Evolutionary conservation across 495 filamentous ascomycete species (phyloP).

Genomic region (Tuber indicum): DNA sequence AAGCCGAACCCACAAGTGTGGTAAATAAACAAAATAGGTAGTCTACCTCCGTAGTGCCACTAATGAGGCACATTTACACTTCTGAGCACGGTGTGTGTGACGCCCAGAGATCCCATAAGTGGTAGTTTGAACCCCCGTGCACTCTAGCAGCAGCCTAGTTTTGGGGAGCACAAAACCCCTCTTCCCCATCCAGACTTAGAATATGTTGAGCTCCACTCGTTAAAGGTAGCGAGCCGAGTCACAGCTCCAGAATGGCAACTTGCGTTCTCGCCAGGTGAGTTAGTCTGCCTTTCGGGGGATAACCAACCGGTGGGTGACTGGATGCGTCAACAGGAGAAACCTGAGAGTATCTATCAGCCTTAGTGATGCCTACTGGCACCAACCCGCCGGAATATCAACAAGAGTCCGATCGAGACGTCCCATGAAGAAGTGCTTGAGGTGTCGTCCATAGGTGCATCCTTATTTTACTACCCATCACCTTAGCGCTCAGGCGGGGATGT

Average conservation of each 20-base stretch:
- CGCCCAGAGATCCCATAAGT: background rate
- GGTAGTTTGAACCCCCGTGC: background rate
- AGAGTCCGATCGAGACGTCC: no score
- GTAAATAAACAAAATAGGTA: background rate
- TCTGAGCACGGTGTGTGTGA: background rate
- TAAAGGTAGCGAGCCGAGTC: background rate
- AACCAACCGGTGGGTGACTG: no score
- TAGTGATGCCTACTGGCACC: no score
- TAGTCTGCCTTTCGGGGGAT: background rate
- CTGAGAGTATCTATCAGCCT: no score
- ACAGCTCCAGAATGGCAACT: background rate
- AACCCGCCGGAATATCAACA: no score
- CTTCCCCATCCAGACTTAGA: background rate
- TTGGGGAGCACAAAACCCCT: background rate
- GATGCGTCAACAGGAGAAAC: no score
- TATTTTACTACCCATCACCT: no score
- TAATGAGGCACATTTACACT: background rate
- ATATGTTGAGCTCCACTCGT: background rate
- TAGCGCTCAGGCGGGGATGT: no score
- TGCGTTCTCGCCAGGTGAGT: background rate
- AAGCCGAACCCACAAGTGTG: background rate
- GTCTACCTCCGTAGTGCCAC: background rate
- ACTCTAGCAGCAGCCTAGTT: background rate
- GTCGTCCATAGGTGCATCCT: no score
- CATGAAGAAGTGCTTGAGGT: no score